These are phyloP conservation scores for Planoprotostelium fungivorum DNA, from an alignment of 78 protist species.

Conservation along the genomic window DNA sequence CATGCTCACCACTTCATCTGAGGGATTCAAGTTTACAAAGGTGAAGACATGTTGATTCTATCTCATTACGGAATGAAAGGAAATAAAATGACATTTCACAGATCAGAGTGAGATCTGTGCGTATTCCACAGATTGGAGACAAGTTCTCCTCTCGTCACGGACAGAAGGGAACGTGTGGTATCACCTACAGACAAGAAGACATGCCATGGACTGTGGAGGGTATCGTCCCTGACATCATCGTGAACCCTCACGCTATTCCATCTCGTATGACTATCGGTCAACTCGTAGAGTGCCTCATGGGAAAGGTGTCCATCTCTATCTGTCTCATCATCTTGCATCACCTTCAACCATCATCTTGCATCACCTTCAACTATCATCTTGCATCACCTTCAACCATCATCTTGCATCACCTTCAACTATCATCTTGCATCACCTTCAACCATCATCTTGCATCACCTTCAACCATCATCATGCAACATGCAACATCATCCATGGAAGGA, in stretches of 20 bases:
- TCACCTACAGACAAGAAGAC: slow-evolving; percentile 97
- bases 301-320: too few species aligned
- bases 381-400: too few species aligned
- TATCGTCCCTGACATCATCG: slow-evolving; percentile 97
- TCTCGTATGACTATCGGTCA: slow-evolving; percentile 99
- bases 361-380: too few species aligned
- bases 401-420: too few species aligned
- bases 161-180: slow-evolving; percentile 99
- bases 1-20: slow-evolving; percentile 68
- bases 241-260: slow-evolving; percentile 99
- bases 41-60: slow-evolving; percentile 24
- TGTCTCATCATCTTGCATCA: too few species aligned
- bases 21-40: slow-evolving; percentile 88
- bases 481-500: too few species aligned
- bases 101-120: slow-evolving; percentile 77
- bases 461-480: too few species aligned
- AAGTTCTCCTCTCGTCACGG: slow-evolving; percentile 99
- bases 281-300: slow-evolving; percentile 96
- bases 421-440: too few species aligned
- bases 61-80: background rate
- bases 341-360: too few species aligned
- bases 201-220: slow-evolving; percentile 97
- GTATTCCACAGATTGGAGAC: slow-evolving; percentile 99
- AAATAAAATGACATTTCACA: background rate
- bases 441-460: too few species aligned